These are phyloP conservation scores for Aspergillus biplanus DNA, from an alignment of 495 filamentous ascomycete genomes.

Conservation along the genomic window DNA sequence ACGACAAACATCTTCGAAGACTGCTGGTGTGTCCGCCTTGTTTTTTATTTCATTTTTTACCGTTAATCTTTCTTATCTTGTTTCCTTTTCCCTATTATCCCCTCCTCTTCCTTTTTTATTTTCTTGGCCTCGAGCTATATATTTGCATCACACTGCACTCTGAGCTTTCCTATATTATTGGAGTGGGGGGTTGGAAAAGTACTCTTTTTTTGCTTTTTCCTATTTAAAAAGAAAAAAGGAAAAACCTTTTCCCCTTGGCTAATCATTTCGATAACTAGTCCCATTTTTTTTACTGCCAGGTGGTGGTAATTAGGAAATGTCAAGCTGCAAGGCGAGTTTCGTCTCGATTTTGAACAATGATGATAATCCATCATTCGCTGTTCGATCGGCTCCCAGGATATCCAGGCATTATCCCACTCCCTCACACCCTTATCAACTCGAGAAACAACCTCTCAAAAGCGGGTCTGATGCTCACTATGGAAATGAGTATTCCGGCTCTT, in stretches of 20 bases:
- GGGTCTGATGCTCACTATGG: conserved; percentile 28
- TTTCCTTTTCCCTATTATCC: not conserved
- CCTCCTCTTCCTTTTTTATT: not conserved
- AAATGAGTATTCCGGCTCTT: conserved; percentile 33
- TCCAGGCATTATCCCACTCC: conserved; percentile 36
- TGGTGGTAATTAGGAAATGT: conserved; percentile 35
- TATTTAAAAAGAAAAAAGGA: no score
- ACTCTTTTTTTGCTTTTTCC: no score
- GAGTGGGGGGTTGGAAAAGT: no score
- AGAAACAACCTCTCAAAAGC: conserved; percentile 32
- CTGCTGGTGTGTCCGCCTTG: conserved; percentile 40
- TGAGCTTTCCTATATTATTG: not conserved
- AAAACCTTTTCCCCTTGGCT: not conserved
- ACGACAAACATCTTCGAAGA: conserved; percentile 46
- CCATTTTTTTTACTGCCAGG: conserved; percentile 15
- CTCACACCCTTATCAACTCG: conserved; percentile 32
- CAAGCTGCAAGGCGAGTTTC: conserved; percentile 41
- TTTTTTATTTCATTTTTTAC: conserved; percentile 21
- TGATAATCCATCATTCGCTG: conserved; percentile 52
- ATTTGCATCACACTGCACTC: conserved; percentile 1
- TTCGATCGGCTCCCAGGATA: conserved; percentile 45
- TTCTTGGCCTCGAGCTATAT: not conserved
- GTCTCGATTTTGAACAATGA: conserved; percentile 56
- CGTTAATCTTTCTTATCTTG: not conserved
- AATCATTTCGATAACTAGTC: conserved; percentile 12